phyloP scores from a whole-genome alignment of 2,329 filamentous ascomycete genomes.

The Diaporthe citrichinensis region DNA sequence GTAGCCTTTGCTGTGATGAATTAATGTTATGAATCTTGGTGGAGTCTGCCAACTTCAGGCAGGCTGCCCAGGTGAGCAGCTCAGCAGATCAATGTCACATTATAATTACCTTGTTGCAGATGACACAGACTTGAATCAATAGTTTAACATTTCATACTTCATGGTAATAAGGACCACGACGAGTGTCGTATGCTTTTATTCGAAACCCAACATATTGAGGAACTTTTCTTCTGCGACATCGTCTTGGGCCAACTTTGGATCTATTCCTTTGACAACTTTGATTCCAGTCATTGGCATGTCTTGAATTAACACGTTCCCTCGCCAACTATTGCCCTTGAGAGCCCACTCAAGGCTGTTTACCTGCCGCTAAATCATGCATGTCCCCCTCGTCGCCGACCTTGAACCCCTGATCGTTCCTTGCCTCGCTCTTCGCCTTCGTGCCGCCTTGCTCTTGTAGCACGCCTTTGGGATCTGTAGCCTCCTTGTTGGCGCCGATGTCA shows the following conservation, averaged over 20 bases:
- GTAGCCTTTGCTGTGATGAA: no score
- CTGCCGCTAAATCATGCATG: neutral
- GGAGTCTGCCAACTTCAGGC: no score
- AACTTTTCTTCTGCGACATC: neutral
- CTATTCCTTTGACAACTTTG: no score
- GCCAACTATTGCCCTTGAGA: neutral
- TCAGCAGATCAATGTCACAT: neutral
- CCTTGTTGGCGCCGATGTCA: constrained; percentile 33
- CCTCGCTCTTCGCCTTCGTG: constrained; percentile 1
- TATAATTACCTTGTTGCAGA: neutral
- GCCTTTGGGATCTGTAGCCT: constrained; percentile 5
- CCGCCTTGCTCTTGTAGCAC: constrained; percentile 2
- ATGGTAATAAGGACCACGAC: no score
- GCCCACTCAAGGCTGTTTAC: constrained; percentile 9
- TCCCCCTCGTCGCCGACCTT: constrained; percentile 26
- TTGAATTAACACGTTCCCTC: neutral
- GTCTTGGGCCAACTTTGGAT: neutral
- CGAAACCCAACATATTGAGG: neutral
- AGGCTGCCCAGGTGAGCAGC: no score
- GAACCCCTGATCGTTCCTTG: constrained; percentile 12
- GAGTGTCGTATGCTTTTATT: no score
- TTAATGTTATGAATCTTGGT: no score
- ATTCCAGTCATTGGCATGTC: neutral
- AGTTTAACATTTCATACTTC: neutral
- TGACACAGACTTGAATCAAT: no score